Base-by-base conservation (phyloP, 78 protist species). In the Polysphondylium violaceum region DNA sequence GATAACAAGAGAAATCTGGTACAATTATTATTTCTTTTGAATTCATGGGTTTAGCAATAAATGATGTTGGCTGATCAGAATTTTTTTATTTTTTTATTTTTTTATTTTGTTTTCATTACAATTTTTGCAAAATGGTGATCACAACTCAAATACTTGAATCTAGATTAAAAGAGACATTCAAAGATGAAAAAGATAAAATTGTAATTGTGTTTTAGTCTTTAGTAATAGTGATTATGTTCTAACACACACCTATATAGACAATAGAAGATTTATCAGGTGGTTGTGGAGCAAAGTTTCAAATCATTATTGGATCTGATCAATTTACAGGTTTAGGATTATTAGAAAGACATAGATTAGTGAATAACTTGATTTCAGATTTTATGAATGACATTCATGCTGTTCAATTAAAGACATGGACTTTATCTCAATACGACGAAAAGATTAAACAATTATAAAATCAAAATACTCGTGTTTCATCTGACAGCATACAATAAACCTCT, bases 321-420 rank as follows among this genome's bases (percentile, higher is more conserved):
- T 93, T 93, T 36, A 53, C 72, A 8, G 93, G 79, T 23, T 65
- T 79, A 0, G 7, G 68, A 44, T 67, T 86, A 14, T 36, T 95
- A 19, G 88, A 95, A 9, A 86, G 97, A 55, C 97, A 95, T 51
- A 77, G 97, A 56, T 47, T 55, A 33, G 97, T 88, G 7, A 86
- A 95, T 73, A 94, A 77, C 11, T 4, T 73, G 11, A 55, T 95
- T 36, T n/a, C n/a, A 64, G 87, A 77, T 44, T 43, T 60, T 2
- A 77, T 77, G 58, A 44, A 44, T 12, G 60, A 77, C 6, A 77
- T 77, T 23, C 87, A 77, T n/a, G 87, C 87, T 60, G 27, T 77
- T 3, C 29, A 65, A 5, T 38, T 61, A 12, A 77, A 77, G 25
- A 64, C 87, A 17, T 77, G 87, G 87, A 77, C 87, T 23, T 43